phyloP scores from a whole-genome alignment of 2,329 filamentous ascomycete species.

The Neofusicoccum parvum region DNA sequence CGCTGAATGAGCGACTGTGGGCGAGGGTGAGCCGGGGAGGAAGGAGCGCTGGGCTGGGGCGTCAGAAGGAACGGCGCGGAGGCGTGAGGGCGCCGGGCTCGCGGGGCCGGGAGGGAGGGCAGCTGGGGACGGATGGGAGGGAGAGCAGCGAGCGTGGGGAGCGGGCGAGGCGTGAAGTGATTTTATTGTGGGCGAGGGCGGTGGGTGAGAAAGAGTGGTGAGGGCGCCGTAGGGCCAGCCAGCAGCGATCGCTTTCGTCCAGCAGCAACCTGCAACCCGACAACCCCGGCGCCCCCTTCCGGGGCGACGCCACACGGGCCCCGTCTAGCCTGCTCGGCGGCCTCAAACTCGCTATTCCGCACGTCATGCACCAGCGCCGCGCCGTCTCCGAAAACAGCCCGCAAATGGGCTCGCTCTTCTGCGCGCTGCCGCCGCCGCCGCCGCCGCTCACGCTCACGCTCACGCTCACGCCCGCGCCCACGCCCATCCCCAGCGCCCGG shows the following conservation, averaged over 20 bases:
- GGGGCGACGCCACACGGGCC: conserved; percentile 6
- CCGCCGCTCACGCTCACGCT: background rate
- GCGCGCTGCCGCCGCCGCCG: background rate
- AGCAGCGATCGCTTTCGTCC: conserved; percentile 1
- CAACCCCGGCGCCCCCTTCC: background rate
- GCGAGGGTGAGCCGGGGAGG: background rate
- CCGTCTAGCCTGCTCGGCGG: background rate
- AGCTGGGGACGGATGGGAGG: background rate
- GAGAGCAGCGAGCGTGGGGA: conserved; percentile 17
- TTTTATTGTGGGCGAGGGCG: conserved; percentile 14
- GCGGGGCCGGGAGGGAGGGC: background rate
- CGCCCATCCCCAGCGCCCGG: background rate
- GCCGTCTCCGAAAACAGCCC: background rate
- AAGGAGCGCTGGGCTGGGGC: conserved; percentile 6
- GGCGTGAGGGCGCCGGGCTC: conserved; percentile 8
- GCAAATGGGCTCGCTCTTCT: background rate
- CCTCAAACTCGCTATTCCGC: background rate
- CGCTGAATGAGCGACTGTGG: conserved; percentile 12
- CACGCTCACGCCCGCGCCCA: background rate
- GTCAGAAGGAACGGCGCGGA: conserved; percentile 7
- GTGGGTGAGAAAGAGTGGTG: background rate
- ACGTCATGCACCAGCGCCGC: conserved; percentile 8
- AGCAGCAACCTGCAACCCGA: background rate
- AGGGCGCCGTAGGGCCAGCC: conserved; percentile 5
- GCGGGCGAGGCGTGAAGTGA: background rate